Conservation (phyloP, 208 protist species). For the Leishmania arabica region DNA sequence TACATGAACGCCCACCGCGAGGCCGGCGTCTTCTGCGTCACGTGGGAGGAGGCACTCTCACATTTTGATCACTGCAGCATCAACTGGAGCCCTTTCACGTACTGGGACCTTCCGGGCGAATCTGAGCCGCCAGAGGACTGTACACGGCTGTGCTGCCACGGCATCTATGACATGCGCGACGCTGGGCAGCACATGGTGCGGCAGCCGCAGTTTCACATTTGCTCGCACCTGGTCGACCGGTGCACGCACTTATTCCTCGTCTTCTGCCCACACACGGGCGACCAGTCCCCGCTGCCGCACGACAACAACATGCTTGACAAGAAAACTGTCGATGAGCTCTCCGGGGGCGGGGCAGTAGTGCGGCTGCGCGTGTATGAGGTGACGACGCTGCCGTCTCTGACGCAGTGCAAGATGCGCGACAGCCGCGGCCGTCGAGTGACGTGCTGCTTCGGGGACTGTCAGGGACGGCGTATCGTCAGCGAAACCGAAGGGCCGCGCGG, state of each 20-base stretch:
- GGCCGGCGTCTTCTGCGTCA: constrained; percentile 81
- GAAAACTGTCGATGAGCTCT: constrained; percentile 7
- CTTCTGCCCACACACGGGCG: constrained; percentile 61
- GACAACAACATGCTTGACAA: constrained; percentile 37
- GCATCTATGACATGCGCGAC: constrained; percentile 31
- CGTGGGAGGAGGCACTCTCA: constrained; percentile 64
- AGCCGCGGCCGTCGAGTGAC: constrained; percentile 19
- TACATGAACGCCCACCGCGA: constrained; percentile 48
- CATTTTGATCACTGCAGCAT: constrained; percentile 68
- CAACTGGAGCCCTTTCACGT: constrained; percentile 78
- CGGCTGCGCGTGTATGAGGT: constrained; percentile 68
- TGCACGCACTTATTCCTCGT: constrained; percentile 71
- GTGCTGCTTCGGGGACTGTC: constrained; percentile 66
- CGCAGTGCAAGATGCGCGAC: constrained; percentile 29
- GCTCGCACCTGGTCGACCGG: constrained; percentile 34
- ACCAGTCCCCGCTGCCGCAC: constrained; percentile 45
- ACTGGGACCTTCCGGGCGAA: constrained; percentile 43
- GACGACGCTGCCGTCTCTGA: constrained; percentile 59
- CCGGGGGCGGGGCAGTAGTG: constrained; percentile 28
- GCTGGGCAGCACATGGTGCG: constrained; percentile 30
- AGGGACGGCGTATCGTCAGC: constrained; percentile 57
- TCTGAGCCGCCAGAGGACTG: constrained; percentile 31
- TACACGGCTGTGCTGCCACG: constrained; percentile 67
- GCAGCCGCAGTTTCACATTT: constrained; percentile 78
- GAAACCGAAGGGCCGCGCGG: constrained; percentile 35